Base-by-base conservation (phyloP, 1,139 yeast species). In the Geotrichum reessii region DNA sequence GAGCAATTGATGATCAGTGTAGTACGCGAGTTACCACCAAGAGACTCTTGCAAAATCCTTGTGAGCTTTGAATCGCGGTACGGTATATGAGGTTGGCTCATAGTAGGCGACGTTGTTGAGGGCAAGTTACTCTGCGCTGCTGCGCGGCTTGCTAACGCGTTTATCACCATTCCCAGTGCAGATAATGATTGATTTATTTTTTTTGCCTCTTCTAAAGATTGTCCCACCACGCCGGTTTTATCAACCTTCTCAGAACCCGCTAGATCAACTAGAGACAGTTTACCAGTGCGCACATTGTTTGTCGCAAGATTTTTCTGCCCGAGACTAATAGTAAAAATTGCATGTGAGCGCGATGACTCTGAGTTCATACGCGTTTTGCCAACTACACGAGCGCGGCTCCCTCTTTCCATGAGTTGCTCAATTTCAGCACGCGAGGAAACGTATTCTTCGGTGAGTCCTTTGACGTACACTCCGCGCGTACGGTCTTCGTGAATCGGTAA, bases 181-280 rank as follows among this genome's bases (percentile, higher is more conserved):
- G 91, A 83, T 52, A 91, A 77, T 0, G 95, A 87, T 55, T 84
- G 81, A 72, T 90, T 91, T 66, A 90, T 87, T 65, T 86, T 88
- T 67, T 87, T 87, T 0, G 96, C 92, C 65, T 91, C 97, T 68
- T 90, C 92, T 19, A 88, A 74, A 0, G 86, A 79, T 63, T 84
- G 85, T 1, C 93, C 95, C 1, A 82, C 73, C 0, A 91, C 95
- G 2, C 95, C 93, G 0, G 95, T 84, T 65, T 85, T 87, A 58
- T 84, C 85, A n/a, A 88, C 84, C 69, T 87, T 88, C 71, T 91
- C 97, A 48, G 93, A 85, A 2, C 97, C 96, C 0, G 96, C 97
- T 63, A 91, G 77, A 73, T 91, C 97, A 11, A 90, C 95, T 55
- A 91, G 73, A 66, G 85, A 87, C 58, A 91, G 76, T 62, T 79